Evolutionary conservation across 2,329 filamentous ascomycete genomes (phyloP), one percentile per base, ranked within the genome.

Genomic region (Gremmenia infestans): DNA sequence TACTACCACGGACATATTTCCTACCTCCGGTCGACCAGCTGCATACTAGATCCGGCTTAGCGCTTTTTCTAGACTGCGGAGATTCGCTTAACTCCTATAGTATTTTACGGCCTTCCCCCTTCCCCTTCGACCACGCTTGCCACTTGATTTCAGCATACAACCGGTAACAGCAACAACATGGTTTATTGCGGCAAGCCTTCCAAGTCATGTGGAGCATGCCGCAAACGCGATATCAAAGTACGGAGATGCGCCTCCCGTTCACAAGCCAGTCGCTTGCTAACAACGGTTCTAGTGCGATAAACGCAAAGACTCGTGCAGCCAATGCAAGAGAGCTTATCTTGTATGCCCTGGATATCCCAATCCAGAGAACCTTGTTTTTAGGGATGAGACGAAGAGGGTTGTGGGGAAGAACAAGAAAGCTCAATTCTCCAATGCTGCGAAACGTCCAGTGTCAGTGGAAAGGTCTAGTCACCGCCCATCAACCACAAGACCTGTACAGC

Each of bases 261-360:
- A 32, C 28, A 32, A 32, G 28, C 28, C 28, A 45, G 22, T 45
- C n/a, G 11, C 7, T 23, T 45, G 22, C 19, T 45, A 19, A 22
- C 37, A 17, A 45, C 15, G 2, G 19, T 19, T 19, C 22, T 23
- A 45, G 42, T 45, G 42, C 37, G 50, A 52, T n/a, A 52, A 45
- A 14, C 23, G 32, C 5, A 45, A 11, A 36, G 40, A 14, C 17
- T 45, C 50, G 22, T 52, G 50, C 28, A 39, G 50, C 40, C 50
- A 46, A 52, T 52, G 50, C n/a, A 28, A 17, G 12, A 19, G 50
- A 52, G 50, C 50, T 3, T 35, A 36, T 43, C 40, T 52, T 19
- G 14, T 12, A 23, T 52, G 50, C 37, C 50, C 40, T 32, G 50
- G 50, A 12, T 52, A 52, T 32, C 40, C n/a, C 22, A 28, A 52